Evolutionary conservation across 495 filamentous ascomycete genomes (phyloP).

Genomic region (Penicillium salamii): DNA sequence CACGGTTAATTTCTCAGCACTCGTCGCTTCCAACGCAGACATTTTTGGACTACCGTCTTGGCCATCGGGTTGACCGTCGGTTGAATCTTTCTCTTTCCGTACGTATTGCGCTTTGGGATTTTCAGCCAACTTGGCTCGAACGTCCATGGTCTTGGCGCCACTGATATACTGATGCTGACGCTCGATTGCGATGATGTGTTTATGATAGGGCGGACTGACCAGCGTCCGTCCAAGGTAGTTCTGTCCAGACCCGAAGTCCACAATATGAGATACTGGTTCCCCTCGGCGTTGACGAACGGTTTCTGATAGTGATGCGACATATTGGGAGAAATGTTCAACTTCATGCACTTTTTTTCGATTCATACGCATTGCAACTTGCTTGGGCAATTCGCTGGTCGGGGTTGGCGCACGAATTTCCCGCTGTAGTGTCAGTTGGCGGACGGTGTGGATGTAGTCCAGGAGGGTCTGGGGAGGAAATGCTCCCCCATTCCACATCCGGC

Average conservation of each 20-base stretch:
- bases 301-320: slow-evolving; percentile 49
- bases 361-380: slow-evolving; percentile 83
- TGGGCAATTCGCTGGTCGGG: slow-evolving; percentile 53
- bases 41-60: slow-evolving; percentile 25
- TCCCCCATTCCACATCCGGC: slow-evolving; percentile 45
- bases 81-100: slow-evolving; percentile 72
- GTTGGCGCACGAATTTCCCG: slow-evolving; percentile 51
- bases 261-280: slow-evolving; percentile 72
- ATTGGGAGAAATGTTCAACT: slow-evolving; percentile 63
- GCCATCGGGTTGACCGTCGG: slow-evolving; percentile 48
- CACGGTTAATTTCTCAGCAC: slow-evolving; percentile 4
- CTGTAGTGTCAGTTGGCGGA: slow-evolving; percentile 65
- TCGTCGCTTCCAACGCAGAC: slow-evolving; percentile 26
- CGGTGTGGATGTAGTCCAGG: slow-evolving; percentile 69
- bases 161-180: slow-evolving; percentile 79
- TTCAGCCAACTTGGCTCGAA: slow-evolving; percentile 63
- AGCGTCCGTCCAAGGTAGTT: slow-evolving; percentile 91
- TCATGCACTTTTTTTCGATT: slow-evolving; percentile 95
- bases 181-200: slow-evolving; percentile 86
- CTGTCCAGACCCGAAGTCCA: slow-evolving; percentile 95
- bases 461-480: slow-evolving; percentile 65
- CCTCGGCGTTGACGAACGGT: slow-evolving; percentile 53
- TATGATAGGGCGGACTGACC: slow-evolving; percentile 79
- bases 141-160: slow-evolving; percentile 82
- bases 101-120: slow-evolving; percentile 53